Conservation (phyloP, 2,329 filamentous ascomycete genomes). For the Penicillium sp. region DNA sequence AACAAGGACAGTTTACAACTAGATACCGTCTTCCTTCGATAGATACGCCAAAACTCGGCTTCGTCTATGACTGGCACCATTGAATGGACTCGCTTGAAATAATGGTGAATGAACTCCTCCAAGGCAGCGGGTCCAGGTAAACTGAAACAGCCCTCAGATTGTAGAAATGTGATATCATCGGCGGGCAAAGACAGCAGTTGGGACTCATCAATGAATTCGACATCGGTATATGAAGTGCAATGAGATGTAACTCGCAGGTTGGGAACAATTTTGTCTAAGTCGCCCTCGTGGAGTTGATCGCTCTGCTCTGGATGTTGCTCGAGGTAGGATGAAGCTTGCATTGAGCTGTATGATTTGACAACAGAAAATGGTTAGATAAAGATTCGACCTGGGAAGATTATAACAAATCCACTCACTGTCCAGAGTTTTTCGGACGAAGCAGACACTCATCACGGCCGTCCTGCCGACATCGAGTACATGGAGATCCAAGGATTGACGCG, state of each 20-base stretch:
- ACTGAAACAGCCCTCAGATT: slow-evolving; percentile 50
- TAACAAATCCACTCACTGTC: slow-evolving; percentile 8
- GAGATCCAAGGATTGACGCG: slow-evolving; percentile 35
- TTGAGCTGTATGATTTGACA: neutral
- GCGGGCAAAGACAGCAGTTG: slow-evolving; percentile 27
- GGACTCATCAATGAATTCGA: slow-evolving; percentile 25
- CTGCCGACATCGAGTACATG: slow-evolving; percentile 57
- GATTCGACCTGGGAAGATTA: too few species aligned
- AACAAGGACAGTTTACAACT: slow-evolving; percentile 29
- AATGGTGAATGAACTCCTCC: slow-evolving; percentile 50
- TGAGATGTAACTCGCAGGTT: neutral
- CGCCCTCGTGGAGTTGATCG: too few species aligned
- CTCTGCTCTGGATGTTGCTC: neutral
- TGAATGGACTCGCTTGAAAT: slow-evolving; percentile 35
- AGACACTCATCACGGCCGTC: slow-evolving; percentile 46
- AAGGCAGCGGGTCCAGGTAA: slow-evolving; percentile 47
- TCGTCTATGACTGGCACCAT: slow-evolving; percentile 38
- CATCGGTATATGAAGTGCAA: slow-evolving; percentile 2
- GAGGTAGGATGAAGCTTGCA: too few species aligned
- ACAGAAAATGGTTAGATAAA: neutral
- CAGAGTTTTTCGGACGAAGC: slow-evolving; percentile 38
- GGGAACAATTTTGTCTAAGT: too few species aligned
- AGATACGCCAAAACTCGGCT: slow-evolving; percentile 48
- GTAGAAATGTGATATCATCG: slow-evolving; percentile 52
- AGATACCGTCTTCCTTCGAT: neutral